phyloP scores from a whole-genome alignment of 192 early-diverging fungal genomes.

The Coemansia erecta region DNA sequence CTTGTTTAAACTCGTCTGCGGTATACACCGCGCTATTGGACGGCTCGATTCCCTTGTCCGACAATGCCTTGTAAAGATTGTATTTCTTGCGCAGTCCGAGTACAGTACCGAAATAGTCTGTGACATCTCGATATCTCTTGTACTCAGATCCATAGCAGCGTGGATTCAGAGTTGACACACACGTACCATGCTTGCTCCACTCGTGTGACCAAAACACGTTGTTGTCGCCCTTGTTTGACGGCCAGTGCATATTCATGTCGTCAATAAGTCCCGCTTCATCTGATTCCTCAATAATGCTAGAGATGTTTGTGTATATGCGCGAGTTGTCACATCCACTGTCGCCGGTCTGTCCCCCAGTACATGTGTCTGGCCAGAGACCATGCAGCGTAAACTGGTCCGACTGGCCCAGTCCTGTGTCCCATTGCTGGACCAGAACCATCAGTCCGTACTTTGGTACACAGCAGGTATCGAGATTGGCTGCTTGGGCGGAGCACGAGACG shows the following conservation, averaged over 20 bases:
- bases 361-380: conserved; percentile 76
- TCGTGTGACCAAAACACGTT: conserved; percentile 80
- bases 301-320: conserved; percentile 58
- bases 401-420: conserved; percentile 59
- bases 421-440: conserved; percentile 53
- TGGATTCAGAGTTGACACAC: conserved; percentile 64
- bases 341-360: conserved; percentile 48
- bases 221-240: conserved; percentile 68
- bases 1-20: conserved; percentile 27
- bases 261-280: conserved; percentile 28
- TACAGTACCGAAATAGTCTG: conserved; percentile 57
- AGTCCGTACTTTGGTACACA: conserved; percentile 51
- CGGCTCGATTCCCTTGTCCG: conserved; percentile 42
- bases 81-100: conserved; percentile 59
- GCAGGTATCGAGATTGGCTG: conserved; percentile 37
- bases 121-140: conserved; percentile 53
- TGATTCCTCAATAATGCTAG: conserved; percentile 44
- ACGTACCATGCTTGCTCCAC: conserved; percentile 80
- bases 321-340: conserved; percentile 59
- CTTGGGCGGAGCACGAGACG: not conserved
- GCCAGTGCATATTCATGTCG: conserved; percentile 64
- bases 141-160: conserved; percentile 55
- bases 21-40: conserved; percentile 34
- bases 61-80: conserved; percentile 57
- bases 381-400: conserved; percentile 65